Evolutionary conservation across 2,329 filamentous ascomycete species (phyloP), one percentile per base, ranked within the genome.

Genomic region (Phialophora verrucosa): DNA sequence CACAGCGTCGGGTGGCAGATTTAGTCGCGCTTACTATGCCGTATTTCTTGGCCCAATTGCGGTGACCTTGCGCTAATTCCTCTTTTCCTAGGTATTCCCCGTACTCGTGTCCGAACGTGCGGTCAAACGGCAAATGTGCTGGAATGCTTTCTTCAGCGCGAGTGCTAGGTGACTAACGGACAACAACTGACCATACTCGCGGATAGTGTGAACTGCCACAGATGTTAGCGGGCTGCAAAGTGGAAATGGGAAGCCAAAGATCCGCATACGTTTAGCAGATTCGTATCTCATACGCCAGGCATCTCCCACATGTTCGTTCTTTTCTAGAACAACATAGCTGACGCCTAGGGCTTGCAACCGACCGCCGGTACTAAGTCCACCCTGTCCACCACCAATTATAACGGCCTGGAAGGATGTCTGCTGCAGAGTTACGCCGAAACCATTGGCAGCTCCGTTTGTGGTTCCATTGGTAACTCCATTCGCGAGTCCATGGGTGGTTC

Each of bases 271-370:
- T n/a, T 78, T 78, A 5, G 79, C 74, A 25, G 81, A 80, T 35
- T 80, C 78, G 65, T 84, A 83, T 59, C 82, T 75, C 54, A 78
- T 76, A 1, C 74, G 73, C 82, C 82, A 84, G 56, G 79, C 81
- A 61, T 83, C 80, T 1, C 82, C 81, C 5, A 83, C 76, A 0
- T 76, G 69, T 29, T 73, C 71, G 44, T 81, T 80, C 27, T 76
- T 75, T 47, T 83, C 82, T 49, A 84, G 73, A n/a, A 83, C 74
- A 5, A 83, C 71, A 31, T 80, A 77, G 0, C 75, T 75, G 3
- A 82, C 67, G 2, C 78, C 77, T 4, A 83, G 72, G 53, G 81
- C 79, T 67, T 82, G 75, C 14, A 82, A 70, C 2, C 81, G 76
- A 11, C 79, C 82, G 27, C 78, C 80, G 3, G 75, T 74, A 29